A percentile compares a stretch with the other conserved stretches of the same genome.
Conservation (phyloP, 345 rosid species). For the Boechera stricta region DNA sequence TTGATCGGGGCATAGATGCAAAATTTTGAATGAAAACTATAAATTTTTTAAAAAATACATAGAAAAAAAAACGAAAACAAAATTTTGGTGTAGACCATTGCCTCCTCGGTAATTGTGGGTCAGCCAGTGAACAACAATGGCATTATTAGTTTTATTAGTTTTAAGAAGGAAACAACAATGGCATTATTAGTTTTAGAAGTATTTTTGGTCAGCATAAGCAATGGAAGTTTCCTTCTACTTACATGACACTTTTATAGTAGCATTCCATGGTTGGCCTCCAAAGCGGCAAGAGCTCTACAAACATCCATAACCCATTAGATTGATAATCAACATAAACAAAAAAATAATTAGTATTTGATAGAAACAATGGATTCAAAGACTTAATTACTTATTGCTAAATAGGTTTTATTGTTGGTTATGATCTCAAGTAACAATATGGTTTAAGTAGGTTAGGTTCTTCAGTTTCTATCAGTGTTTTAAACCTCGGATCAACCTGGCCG, state of each 20-base stretch:
- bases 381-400: not conserved
- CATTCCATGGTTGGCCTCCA: constrained; percentile 73
- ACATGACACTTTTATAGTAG: constrained; percentile 56
- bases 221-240: constrained; percentile 34
- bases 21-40: no score
- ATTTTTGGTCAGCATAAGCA: not conserved
- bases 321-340: not conserved
- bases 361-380: not conserved
- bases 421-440: no score
- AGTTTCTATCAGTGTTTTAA: no score
- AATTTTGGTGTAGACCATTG: no score
- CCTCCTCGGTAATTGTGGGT: no score
- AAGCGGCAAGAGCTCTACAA: constrained; percentile 61
- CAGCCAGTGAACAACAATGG: no score
- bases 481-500: no score
- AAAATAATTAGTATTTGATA: not conserved
- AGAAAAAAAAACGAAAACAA: no score
- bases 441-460: no score
- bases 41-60: no score
- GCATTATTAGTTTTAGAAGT: not conserved
- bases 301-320: constrained; percentile 44
- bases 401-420: not conserved
- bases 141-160: no score
- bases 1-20: no score
- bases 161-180: constrained; percentile 1